Percentiles rank a stretch among this genome's conserved stretches.
Evolutionary conservation across 129 eudicot genomes (phyloP).

Genomic region (Saussurea involucrata): DNA sequence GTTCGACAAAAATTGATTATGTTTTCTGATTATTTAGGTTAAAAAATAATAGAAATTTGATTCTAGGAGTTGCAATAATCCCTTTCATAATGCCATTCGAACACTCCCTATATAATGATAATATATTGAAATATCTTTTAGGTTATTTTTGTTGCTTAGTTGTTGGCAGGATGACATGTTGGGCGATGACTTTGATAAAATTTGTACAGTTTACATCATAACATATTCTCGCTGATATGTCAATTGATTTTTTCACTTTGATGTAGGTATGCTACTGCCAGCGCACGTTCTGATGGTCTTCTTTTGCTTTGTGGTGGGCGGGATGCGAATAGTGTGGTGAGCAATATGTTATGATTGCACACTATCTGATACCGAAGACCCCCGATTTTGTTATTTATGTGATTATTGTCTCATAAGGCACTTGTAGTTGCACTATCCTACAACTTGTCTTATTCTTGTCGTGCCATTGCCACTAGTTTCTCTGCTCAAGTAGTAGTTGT

Average conservation of each 20-base stretch:
- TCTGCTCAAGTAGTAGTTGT: neutral
- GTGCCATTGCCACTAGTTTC: neutral
- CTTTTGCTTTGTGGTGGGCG: slow-evolving; percentile 99
- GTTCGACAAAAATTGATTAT: neutral
- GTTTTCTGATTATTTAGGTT: neutral
- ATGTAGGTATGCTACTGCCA: slow-evolving; percentile 98
- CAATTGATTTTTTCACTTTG: slow-evolving; percentile 10
- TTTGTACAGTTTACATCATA: neutral
- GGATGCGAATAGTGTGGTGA: slow-evolving; percentile 99
- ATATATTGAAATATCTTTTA: neutral
- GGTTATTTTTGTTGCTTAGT: neutral
- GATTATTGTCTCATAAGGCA: neutral
- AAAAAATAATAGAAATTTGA: neutral
- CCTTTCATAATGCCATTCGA: neutral
- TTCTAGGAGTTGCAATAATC: neutral
- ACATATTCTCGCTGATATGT: neutral
- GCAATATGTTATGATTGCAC: slow-evolving; percentile 16
- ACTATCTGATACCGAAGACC: neutral
- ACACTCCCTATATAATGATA: neutral
- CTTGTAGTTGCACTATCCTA: neutral
- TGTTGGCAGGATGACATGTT: neutral
- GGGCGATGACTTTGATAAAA: neutral
- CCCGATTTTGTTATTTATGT: neutral
- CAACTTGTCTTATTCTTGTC: neutral
- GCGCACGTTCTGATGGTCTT: slow-evolving; percentile 99